These are phyloP conservation scores for Apiotrichum laibachii DNA, from an alignment of 1,284 basidiomycete genomes.

Conservation along the genomic window DNA sequence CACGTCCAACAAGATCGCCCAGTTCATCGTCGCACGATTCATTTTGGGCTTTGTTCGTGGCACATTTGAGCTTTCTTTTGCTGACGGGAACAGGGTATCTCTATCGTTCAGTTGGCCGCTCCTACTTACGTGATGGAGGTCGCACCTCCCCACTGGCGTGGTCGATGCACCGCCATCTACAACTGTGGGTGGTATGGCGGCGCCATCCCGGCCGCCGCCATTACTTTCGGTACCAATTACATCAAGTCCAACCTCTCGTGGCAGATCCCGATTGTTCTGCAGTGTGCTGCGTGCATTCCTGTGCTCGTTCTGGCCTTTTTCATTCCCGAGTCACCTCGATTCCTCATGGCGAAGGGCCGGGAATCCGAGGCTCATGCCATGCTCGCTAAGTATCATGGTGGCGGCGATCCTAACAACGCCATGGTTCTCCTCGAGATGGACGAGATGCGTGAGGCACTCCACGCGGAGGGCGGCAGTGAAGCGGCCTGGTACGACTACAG, in stretches of 20 bases:
- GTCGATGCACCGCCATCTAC: constrained; percentile 56
- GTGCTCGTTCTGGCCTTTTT: constrained; percentile 19
- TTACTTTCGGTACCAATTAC: constrained; percentile 17
- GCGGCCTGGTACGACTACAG: constrained; percentile 41
- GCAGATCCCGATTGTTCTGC: constrained; percentile 33
- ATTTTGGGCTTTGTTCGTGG: constrained; percentile 57
- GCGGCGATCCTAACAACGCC: constrained; percentile 45
- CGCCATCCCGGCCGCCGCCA: constrained; percentile 21
- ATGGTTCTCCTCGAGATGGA: constrained; percentile 55
- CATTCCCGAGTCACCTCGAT: constrained; percentile 33
- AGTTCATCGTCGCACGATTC: constrained; percentile 55
- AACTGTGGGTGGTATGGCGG: constrained; percentile 38
- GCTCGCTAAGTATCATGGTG: constrained; percentile 63
- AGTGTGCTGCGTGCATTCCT: constrained; percentile 19
- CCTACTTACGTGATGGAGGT: constrained; percentile 57
- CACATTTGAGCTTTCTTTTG: no score
- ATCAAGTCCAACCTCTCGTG: constrained; percentile 27
- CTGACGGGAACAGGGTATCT: no score
- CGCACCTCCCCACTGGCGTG: constrained; percentile 63
- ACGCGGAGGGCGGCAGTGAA: constrained; percentile 53
- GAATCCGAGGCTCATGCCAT: constrained; percentile 69
- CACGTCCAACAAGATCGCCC: constrained; percentile 27
- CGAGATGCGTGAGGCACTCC: constrained; percentile 57
- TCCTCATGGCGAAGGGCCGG: constrained; percentile 24
- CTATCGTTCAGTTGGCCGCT: constrained; percentile 54